Percentiles rank a stretch among this genome's conserved stretches.
Evolutionary conservation across 345 rosid species (phyloP).

Genomic region (Eucalyptus marginata): DNA sequence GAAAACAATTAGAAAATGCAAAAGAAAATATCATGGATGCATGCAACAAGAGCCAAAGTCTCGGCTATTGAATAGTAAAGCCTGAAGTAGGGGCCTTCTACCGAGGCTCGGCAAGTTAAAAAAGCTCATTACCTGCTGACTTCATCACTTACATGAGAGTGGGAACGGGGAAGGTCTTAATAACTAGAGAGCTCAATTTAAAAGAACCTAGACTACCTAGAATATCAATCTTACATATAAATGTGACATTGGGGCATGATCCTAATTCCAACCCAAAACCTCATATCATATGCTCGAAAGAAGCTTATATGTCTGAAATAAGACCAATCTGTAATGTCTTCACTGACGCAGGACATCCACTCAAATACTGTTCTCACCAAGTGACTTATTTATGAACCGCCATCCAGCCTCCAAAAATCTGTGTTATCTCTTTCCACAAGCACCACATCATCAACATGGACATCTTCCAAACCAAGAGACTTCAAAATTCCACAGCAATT

Average conservation of each 20-base stretch:
- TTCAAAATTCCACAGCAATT: neutral
- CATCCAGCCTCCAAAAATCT: neutral
- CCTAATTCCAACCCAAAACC: neutral
- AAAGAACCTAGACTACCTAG: neutral
- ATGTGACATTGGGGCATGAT: neutral
- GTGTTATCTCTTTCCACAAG: neutral
- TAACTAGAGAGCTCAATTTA: neutral
- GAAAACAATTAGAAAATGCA: neutral
- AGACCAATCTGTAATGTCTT: neutral
- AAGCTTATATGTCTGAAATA: neutral
- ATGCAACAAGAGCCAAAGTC: neutral
- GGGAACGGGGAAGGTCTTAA: neutral
- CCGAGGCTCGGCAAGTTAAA: neutral
- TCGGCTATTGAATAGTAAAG: neutral
- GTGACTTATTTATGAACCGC: neutral
- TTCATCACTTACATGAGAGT: neutral
- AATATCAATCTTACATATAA: neutral
- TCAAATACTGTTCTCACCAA: neutral
- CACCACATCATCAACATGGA: neutral
- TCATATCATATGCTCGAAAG: neutral
- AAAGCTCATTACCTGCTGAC: neutral
- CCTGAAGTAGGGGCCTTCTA: neutral
- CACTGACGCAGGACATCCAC: neutral
- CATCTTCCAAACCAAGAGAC: neutral
- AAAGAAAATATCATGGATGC: neutral